These are phyloP conservation scores for Lodderomyces parapsilosis DNA, from an alignment of 1,139 yeast genomes.

Conservation along the genomic window DNA sequence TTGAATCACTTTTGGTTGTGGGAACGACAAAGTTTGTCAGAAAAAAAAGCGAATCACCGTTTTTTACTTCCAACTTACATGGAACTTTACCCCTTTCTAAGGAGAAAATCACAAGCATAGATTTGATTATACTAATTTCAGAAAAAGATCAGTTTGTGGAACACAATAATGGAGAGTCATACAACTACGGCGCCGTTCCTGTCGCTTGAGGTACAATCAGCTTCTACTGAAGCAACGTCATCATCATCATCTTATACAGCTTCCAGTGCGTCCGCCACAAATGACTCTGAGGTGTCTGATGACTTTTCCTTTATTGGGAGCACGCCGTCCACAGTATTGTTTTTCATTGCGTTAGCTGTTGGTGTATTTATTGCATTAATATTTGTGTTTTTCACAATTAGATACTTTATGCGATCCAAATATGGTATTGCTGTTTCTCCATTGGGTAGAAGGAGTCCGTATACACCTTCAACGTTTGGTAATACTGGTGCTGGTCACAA, in stretches of 20 bases:
- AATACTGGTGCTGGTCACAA: slow-evolving; percentile 4
- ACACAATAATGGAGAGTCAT: neutral
- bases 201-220: neutral
- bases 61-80: too few species aligned
- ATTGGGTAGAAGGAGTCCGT: slow-evolving; percentile 13
- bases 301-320: slow-evolving; percentile 26
- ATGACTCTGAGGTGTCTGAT: neutral
- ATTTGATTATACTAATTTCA: too few species aligned
- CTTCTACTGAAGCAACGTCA: neutral
- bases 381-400: slow-evolving; percentile 56
- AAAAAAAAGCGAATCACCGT: too few species aligned
- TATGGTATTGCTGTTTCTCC: slow-evolving; percentile 55
- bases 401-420: slow-evolving; percentile 56
- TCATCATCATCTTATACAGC: neutral
- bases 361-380: slow-evolving; percentile 56
- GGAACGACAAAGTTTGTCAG: too few species aligned
- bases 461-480: neutral
- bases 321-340: slow-evolving; percentile 59
- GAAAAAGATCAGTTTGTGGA: too few species aligned
- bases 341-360: slow-evolving; percentile 62
- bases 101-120: too few species aligned
- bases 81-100: too few species aligned
- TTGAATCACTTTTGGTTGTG: too few species aligned
- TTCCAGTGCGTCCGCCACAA: neutral
- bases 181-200: neutral